Conservation (phyloP, 495 filamentous ascomycete species). For the Penicillium samsonianum region DNA sequence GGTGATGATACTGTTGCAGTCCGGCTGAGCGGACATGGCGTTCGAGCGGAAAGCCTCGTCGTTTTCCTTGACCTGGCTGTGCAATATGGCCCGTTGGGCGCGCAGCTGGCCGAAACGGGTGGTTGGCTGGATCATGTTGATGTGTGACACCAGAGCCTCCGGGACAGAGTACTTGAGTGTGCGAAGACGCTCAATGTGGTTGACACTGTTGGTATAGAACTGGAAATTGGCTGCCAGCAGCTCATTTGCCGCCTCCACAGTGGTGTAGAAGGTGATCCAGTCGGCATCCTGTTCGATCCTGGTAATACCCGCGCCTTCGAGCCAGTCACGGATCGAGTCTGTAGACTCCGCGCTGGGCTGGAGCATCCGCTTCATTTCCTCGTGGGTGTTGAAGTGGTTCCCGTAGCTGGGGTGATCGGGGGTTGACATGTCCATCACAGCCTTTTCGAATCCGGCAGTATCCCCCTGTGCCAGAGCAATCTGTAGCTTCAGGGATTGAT, state of each 20-base stretch:
- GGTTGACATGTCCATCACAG: constrained; percentile 60
- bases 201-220: constrained; percentile 48
- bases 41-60: constrained; percentile 26
- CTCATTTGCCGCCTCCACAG: constrained; percentile 53
- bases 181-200: constrained; percentile 50
- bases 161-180: constrained; percentile 64
- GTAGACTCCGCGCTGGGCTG: constrained; percentile 48
- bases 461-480: constrained; percentile 59
- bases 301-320: constrained; percentile 47
- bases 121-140: constrained; percentile 58
- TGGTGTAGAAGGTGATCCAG: constrained; percentile 60
- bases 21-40: constrained; percentile 21
- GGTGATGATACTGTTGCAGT: constrained; percentile 52
- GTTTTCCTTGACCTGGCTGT: constrained; percentile 27
- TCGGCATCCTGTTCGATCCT: constrained; percentile 57
- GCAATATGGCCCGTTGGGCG: constrained; percentile 37
- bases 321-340: constrained; percentile 49
- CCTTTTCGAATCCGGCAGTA: constrained; percentile 59
- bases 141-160: constrained; percentile 43
- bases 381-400: constrained; percentile 56
- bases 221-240: constrained; percentile 59
- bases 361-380: constrained; percentile 55
- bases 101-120: constrained; percentile 55
- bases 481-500: constrained; percentile 41
- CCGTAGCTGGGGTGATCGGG: constrained; percentile 61